Evolutionary conservation across 2,329 filamentous ascomycete species (phyloP).

Genomic region (Boeremia lycopersici): DNA sequence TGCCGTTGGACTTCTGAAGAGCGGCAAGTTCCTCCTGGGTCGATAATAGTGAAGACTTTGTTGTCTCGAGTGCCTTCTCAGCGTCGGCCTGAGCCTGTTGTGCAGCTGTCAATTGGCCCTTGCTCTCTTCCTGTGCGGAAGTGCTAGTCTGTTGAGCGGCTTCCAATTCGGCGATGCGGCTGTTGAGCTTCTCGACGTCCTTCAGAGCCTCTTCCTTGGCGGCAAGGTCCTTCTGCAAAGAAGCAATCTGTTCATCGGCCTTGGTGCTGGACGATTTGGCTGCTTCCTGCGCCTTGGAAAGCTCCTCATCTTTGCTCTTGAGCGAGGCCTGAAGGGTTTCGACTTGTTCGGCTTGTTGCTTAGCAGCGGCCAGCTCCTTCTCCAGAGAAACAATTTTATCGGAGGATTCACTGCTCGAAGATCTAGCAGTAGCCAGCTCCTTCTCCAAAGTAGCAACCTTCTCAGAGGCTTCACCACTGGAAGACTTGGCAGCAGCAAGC

Average conservation of each 20-base stretch:
- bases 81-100: conserved; percentile 26
- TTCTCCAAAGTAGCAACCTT: conserved; percentile 38
- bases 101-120: conserved; percentile 20
- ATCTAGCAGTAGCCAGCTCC: conserved; percentile 32
- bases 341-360: conserved; percentile 16
- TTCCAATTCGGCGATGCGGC: conserved; percentile 23
- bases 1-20: conserved; percentile 24
- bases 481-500: conserved; percentile 16
- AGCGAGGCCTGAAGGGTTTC: conserved; percentile 9
- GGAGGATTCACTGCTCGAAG: conserved; percentile 24
- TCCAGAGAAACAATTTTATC: conserved; percentile 37
- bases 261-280: conserved; percentile 28
- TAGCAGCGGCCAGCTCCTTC: conserved; percentile 11
- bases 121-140: conserved; percentile 21
- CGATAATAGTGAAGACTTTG: conserved; percentile 19
- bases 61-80: conserved; percentile 28
- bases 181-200: conserved; percentile 16
- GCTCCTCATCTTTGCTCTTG: conserved; percentile 19
- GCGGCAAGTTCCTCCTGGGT: conserved; percentile 18
- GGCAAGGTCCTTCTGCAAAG: conserved; percentile 36
- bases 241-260: conserved; percentile 31
- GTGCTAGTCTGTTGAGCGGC: conserved; percentile 9
- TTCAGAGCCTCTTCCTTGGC: conserved; percentile 26
- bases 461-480: conserved; percentile 25
- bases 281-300: conserved; percentile 20